Evolutionary conservation across 805 yeast genomes (phyloP).

Genomic region (Teunomyces stri): DNA sequence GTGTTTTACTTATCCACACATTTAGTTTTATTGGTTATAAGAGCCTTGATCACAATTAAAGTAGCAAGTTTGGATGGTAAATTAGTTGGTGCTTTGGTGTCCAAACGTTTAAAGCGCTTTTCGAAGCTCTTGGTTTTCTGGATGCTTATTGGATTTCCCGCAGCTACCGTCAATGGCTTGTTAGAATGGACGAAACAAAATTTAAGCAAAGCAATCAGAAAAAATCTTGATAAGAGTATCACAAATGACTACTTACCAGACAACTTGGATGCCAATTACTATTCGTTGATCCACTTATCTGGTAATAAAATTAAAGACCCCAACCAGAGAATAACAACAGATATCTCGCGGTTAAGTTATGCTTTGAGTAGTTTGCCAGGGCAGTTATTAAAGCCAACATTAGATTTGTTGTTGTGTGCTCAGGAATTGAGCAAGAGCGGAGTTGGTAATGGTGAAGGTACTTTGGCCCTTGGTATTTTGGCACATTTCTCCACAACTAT

Average conservation of each 20-base stretch:
- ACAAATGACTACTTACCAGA: constrained; percentile 72
- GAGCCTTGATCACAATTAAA: constrained; percentile 74
- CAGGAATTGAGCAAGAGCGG: constrained; percentile 66
- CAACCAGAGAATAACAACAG: constrained; percentile 80
- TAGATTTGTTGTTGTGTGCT: constrained; percentile 78
- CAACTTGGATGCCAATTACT: constrained; percentile 65
- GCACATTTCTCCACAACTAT: constrained; percentile 78
- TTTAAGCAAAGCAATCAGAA: constrained; percentile 58
- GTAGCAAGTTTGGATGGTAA: constrained; percentile 87
- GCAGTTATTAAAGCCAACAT: constrained; percentile 77
- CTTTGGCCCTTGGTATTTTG: constrained; percentile 70
- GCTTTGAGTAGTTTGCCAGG: constrained; percentile 75
- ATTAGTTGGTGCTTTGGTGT: constrained; percentile 76
- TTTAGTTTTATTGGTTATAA: constrained; percentile 54
- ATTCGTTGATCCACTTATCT: constrained; percentile 64
- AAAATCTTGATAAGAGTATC: constrained; percentile 60
- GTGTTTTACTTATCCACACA: constrained; percentile 47
- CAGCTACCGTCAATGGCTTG: constrained; percentile 72
- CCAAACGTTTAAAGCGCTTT: constrained; percentile 64
- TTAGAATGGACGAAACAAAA: constrained; percentile 59
- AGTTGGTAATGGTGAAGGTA: constrained; percentile 74
- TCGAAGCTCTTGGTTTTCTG: constrained; percentile 63
- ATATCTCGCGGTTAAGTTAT: constrained; percentile 68
- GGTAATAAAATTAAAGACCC: constrained; percentile 60
- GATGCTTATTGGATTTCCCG: constrained; percentile 86